Evolutionary conservation across 345 rosid species (phyloP), one percentile per base, ranked within the genome.

Genomic region (Sisymbrium irio): DNA sequence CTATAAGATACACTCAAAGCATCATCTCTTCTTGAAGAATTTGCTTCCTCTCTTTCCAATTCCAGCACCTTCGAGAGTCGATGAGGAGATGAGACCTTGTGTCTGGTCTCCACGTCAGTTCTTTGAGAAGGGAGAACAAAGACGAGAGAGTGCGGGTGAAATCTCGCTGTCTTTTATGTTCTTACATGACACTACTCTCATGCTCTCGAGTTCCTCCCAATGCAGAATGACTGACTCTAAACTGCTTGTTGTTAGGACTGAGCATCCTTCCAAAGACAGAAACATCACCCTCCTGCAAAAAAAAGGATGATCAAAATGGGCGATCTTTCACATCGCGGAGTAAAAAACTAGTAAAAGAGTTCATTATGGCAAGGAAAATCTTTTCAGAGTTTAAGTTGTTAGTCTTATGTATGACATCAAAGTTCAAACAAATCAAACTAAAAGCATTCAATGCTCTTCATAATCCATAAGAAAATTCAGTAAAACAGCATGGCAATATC

Each of bases 71-170:
- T 58, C 79, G 9, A 95, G 92, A 69, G 79, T 80, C 5, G 90
- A 80, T 14, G 82, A 77, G 20, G n/a, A 90, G 89, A 56, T 86
- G 91, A 64, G 96, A 90, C 60, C 80, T 88, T 50, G 92, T 78
- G 57, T 95, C 97, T 11, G 99, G 97, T 74, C 93, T 84, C 99
- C 99, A 95, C 68, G 81, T 87, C 68, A 95, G 78, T 79, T 88
- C 97, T 85, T 86, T 88, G 46, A 95, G 89, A 68, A 62, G 79
- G 0, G 91, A 89, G 80, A 88, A 90, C 76, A 90, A 74, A 20
- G 86, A 83, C 3, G 93, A 84, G 9, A n/a, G n/a, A 95, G 92
- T 4, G 88, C 96, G 1, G 93, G 82, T 73, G 91, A 82, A 12
- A 87, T 82, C 78, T 89, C 98, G 35, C 68, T 62, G 62, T 86